phyloP scores from a whole-genome alignment of 2,329 filamentous ascomycete genomes.

The Emergomyces orientalis region DNA sequence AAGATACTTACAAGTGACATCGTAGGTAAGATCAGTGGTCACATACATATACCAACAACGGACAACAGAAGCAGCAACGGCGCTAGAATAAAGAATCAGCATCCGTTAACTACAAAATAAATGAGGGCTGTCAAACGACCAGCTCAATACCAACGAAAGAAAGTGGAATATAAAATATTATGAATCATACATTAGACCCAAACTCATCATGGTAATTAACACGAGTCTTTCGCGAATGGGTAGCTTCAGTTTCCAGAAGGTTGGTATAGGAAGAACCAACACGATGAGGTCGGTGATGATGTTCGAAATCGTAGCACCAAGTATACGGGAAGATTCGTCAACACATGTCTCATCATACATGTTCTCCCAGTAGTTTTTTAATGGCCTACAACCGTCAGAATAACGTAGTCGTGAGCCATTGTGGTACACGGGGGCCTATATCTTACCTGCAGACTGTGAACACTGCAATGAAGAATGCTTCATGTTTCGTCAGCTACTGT shows the following conservation, averaged over 20 bases:
- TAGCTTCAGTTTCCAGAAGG: slow-evolving; percentile 14
- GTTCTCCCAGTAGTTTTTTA: slow-evolving; percentile 12
- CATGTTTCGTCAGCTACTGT: slow-evolving; percentile 1
- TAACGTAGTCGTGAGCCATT: neutral
- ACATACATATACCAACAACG: slow-evolving; percentile 13
- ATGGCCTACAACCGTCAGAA: slow-evolving; percentile 9
- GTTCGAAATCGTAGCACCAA: slow-evolving; percentile 12
- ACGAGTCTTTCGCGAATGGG: slow-evolving; percentile 13
- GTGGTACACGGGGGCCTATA: neutral
- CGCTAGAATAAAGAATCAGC: slow-evolving; percentile 6
- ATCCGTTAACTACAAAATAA: neutral
- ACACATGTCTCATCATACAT: slow-evolving; percentile 8
- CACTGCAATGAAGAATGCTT: slow-evolving; percentile 14
- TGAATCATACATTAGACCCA: slow-evolving; percentile 15
- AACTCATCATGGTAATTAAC: slow-evolving; percentile 15
- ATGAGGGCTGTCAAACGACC: neutral
- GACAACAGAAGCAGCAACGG: slow-evolving; percentile 14
- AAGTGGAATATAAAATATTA: neutral
- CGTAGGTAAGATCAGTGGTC: slow-evolving; percentile 11
- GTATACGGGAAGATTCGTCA: slow-evolving; percentile 9
- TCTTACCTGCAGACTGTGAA: slow-evolving; percentile 14
- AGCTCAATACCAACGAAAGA: neutral
- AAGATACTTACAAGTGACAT: slow-evolving; percentile 15
- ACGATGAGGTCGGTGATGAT: slow-evolving; percentile 16
- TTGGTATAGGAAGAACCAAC: slow-evolving; percentile 15